Evolutionary conservation across 805 yeast species (phyloP).

Genomic region (Myxozyma vanderwaltii): DNA sequence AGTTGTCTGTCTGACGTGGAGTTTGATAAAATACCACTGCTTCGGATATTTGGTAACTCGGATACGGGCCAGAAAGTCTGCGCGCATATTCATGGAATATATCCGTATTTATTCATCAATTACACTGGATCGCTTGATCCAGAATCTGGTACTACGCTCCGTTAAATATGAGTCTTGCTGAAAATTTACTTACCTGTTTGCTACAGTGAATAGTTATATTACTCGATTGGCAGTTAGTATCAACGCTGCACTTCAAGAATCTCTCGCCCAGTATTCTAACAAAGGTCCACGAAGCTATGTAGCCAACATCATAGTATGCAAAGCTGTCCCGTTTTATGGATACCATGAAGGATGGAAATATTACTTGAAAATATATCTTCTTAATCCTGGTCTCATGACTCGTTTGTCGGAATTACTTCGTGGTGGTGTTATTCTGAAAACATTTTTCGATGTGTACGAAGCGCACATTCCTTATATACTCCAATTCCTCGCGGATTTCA

Average conservation of each 20-base stretch:
- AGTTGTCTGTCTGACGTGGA: conserved; percentile 36
- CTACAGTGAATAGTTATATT: conserved; percentile 23
- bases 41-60: conserved; percentile 74
- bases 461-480: conserved; percentile 75
- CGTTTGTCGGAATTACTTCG: conserved; percentile 56
- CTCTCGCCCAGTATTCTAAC: conserved; percentile 21
- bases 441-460: conserved; percentile 61
- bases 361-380: conserved; percentile 67
- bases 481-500: conserved; percentile 82
- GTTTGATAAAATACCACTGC: conserved; percentile 59
- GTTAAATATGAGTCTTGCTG: background rate
- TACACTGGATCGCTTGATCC: conserved; percentile 49
- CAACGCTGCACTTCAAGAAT: conserved; percentile 37
- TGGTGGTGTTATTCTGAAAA: conserved; percentile 49
- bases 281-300: conserved; percentile 35
- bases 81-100: conserved; percentile 80
- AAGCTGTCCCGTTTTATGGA: conserved; percentile 84
- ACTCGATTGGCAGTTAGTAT: conserved; percentile 36
- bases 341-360: conserved; percentile 65
- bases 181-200: background rate
- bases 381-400: conserved; percentile 61
- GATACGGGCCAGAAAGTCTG: conserved; percentile 60
- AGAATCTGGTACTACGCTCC: background rate
- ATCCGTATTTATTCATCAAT: conserved; percentile 76
- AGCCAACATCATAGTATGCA: conserved; percentile 52